Percentiles rank a stretch among this genome's conserved stretches.
Conservation (phyloP, 768 basidiomycete species). For the Pleurotus cornucopiae region DNA sequence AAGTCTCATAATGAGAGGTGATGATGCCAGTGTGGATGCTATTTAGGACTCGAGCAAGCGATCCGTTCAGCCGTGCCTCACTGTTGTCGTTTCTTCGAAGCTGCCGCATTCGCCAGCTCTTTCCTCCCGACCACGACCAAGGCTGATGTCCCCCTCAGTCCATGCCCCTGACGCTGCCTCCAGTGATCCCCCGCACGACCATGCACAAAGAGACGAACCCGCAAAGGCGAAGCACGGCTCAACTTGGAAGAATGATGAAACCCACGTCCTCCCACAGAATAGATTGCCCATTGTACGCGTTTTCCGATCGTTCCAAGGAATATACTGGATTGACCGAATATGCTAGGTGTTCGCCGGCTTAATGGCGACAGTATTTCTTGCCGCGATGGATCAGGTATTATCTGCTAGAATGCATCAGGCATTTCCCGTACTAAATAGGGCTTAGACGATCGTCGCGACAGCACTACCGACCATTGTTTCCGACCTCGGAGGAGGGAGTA, state of each 20-base stretch:
- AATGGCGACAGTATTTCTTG: constrained; percentile 43
- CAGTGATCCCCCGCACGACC: neutral
- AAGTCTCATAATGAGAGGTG: neutral
- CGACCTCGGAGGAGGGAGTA: constrained; percentile 57
- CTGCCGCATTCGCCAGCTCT: neutral
- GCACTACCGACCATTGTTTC: constrained; percentile 72
- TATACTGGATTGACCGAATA: neutral
- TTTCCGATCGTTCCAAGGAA: neutral
- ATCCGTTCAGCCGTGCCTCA: constrained; percentile 3
- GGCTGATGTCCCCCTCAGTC: neutral
- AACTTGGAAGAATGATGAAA: constrained; percentile 52
- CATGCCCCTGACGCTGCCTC: neutral
- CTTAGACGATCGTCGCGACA: constrained; percentile 66
- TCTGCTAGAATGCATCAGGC: neutral
- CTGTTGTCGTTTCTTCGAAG: neutral
- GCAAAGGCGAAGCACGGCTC: constrained; percentile 35
- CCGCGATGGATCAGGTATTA: constrained; percentile 58
- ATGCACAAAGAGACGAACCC: constrained; percentile 13
- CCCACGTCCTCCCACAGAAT: constrained; percentile 55
- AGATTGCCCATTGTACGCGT: constrained; percentile 37
- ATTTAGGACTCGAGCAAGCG: neutral
- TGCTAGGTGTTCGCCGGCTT: constrained; percentile 42
- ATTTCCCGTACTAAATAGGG: neutral
- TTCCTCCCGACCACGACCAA: neutral
- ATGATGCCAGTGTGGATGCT: neutral